A percentile compares a stretch with the other conserved stretches of the same genome.
Conservation (phyloP, 139 green algal genomes). For the Coelastrella sp. region DNA sequence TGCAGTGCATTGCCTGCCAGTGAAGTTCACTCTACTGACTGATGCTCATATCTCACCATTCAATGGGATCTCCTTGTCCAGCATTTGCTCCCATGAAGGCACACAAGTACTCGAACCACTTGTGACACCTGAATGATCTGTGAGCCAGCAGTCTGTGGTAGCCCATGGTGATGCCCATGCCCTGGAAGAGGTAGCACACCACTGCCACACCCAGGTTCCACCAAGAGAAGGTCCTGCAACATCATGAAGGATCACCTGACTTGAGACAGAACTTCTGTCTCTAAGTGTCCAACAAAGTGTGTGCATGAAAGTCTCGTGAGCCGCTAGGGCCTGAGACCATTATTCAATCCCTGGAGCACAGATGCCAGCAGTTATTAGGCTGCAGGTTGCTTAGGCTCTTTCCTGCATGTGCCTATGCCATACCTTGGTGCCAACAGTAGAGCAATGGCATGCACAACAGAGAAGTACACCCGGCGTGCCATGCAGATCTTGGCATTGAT, state of each 20-base stretch:
- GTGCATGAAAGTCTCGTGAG: too few species aligned
- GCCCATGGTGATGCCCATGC: constrained; percentile 89
- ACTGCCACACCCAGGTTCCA: constrained; percentile 31
- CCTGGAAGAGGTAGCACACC: constrained; percentile 70
- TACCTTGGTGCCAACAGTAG: too few species aligned
- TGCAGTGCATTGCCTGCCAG: neutral
- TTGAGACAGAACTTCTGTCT: neutral
- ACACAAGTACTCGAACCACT: constrained; percentile 47
- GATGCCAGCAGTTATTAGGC: too few species aligned
- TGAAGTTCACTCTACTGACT: neutral
- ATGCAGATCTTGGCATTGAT: too few species aligned
- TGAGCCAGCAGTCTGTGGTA: constrained; percentile 77
- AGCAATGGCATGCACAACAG: too few species aligned
- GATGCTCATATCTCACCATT: constrained; percentile 72
- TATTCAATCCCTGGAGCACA: too few species aligned
- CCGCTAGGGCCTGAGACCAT: too few species aligned
- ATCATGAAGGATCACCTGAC: neutral
- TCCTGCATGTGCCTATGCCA: too few species aligned
- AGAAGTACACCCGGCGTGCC: too few species aligned
- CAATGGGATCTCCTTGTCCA: constrained; percentile 87
- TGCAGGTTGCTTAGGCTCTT: too few species aligned
- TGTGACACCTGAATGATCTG: constrained; percentile 21
- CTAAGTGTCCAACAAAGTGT: neutral
- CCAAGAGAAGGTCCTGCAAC: constrained; percentile 36
- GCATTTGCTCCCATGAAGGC: constrained; percentile 66